Percentiles rank a stretch among this genome's conserved stretches.
Evolutionary conservation across 805 yeast genomes (phyloP).

Genomic region (Metschnikowia arizonensis): DNA sequence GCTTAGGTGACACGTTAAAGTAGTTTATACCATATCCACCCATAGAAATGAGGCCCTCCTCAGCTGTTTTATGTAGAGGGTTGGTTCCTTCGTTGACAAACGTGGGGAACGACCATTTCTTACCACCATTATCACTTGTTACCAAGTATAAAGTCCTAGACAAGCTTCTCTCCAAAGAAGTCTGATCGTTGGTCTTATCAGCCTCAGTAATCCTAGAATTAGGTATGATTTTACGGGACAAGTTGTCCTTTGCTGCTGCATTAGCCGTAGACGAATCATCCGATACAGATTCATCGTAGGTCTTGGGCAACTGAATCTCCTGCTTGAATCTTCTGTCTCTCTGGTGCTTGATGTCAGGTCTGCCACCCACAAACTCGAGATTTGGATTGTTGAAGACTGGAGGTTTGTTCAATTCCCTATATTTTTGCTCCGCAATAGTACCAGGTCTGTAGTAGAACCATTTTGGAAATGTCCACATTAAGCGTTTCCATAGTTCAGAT

Average conservation of each 20-base stretch:
- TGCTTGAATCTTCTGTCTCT: constrained; percentile 87
- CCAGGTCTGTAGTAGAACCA: constrained; percentile 90
- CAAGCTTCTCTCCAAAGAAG: constrained; percentile 73
- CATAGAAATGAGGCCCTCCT: constrained; percentile 59
- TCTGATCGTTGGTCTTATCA: constrained; percentile 57
- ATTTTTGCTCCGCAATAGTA: constrained; percentile 80
- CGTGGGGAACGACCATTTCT: constrained; percentile 77
- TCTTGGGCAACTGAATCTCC: constrained; percentile 68
- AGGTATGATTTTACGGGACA: constrained; percentile 64
- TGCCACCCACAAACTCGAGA: constrained; percentile 76
- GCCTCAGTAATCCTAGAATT: constrained; percentile 75
- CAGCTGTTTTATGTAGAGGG: constrained; percentile 70
- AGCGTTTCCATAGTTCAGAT: constrained; percentile 76
- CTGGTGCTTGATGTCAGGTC: constrained; percentile 80
- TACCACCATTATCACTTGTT: constrained; percentile 40
- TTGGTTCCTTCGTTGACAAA: constrained; percentile 41
- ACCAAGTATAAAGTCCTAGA: constrained; percentile 76
- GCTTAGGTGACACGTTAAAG: constrained; percentile 88
- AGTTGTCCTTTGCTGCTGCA: constrained; percentile 38
- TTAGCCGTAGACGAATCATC: constrained; percentile 12
- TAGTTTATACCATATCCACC: constrained; percentile 79
- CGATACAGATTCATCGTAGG: constrained; percentile 35
- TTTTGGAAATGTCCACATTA: constrained; percentile 97
- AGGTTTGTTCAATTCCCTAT: constrained; percentile 66
- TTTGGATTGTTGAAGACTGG: constrained; percentile 71